Conservation (phyloP, 768 basidiomycete species). For the Udeniomyces megalosporus region DNA sequence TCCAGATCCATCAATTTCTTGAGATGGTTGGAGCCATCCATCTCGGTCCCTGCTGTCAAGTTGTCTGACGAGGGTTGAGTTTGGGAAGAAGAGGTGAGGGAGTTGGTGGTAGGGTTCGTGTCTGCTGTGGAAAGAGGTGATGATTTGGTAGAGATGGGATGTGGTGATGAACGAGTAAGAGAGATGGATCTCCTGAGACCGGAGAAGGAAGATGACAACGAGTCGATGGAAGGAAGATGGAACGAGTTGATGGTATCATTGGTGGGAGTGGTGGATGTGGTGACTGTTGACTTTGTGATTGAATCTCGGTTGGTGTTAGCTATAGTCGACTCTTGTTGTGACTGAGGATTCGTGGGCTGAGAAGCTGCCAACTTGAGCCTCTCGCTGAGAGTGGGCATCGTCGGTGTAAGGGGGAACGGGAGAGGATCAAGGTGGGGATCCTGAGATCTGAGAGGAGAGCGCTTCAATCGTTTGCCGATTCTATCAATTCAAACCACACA, state of each 20-base stretch:
- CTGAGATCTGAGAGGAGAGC: too few species aligned
- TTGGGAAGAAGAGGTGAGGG: not conserved
- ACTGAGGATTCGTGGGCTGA: not conserved
- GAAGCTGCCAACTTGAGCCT: slow-evolving; percentile 17
- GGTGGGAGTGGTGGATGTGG: not conserved
- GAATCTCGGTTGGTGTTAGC: slow-evolving; percentile 22
- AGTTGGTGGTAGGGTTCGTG: not conserved
- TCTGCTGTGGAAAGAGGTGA: too few species aligned
- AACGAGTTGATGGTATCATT: not conserved
- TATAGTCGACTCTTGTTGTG: slow-evolving; percentile 20
- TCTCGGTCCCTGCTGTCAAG: not conserved
- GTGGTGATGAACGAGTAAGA: not conserved
- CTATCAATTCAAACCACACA: too few species aligned
- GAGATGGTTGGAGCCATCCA: not conserved
- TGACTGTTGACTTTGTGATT: slow-evolving; percentile 4
- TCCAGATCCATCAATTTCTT: too few species aligned
- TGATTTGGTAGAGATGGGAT: too few species aligned
- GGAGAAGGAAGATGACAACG: not conserved
- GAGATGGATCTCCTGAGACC: not conserved
- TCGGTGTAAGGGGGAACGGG: too few species aligned
- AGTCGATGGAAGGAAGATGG: not conserved
- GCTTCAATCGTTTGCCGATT: too few species aligned
- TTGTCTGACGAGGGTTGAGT: not conserved
- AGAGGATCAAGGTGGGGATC: too few species aligned
- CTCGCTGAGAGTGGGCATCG: slow-evolving; percentile 17